A percentile compares a stretch with the other conserved stretches of the same genome.
Conservation (phyloP, 495 filamentous ascomycete genomes). For the Penicillium lagena region DNA sequence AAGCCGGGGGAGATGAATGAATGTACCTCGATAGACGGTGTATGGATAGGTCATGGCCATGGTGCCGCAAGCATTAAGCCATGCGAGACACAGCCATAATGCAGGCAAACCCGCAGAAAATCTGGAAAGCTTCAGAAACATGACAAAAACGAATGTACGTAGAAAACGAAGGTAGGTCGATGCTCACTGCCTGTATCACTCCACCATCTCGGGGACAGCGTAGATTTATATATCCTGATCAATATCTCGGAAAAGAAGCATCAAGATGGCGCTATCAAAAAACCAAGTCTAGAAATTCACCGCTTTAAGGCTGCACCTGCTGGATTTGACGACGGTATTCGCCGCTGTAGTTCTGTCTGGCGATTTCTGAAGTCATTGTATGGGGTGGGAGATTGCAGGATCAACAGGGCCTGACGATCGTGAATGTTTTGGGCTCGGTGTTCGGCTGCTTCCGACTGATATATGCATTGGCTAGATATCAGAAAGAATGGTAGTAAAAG, state of each 20-base stretch:
- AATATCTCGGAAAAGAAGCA: neutral
- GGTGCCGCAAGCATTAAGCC: constrained; percentile 5
- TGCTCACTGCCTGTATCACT: constrained; percentile 1
- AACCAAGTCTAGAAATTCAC: neutral
- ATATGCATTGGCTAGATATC: too few relatives aligned
- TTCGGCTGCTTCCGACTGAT: constrained; percentile 15
- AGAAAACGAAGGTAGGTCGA: neutral
- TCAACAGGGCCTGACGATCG: constrained; percentile 3
- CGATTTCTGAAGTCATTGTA: neutral
- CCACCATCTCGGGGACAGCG: neutral
- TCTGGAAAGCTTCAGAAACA: constrained; percentile 4
- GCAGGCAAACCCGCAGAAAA: neutral
- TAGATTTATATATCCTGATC: constrained; percentile 8
- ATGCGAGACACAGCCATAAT: constrained; percentile 3
- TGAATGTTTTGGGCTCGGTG: constrained; percentile 7
- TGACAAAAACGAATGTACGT: constrained; percentile 3
- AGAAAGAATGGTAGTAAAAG: too few relatives aligned
- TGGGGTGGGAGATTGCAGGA: neutral
- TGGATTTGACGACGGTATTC: constrained; percentile 2
- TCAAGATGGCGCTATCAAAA: neutral
- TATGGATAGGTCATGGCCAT: constrained; percentile 11
- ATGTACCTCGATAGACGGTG: constrained; percentile 40
- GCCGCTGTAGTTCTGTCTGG: constrained; percentile 1
- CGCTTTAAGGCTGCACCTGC: constrained; percentile 8
- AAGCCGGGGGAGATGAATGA: constrained; percentile 33